These are phyloP conservation scores for Apiospora phragmitis DNA, from an alignment of 2,329 filamentous ascomycete genomes.

Conservation along the genomic window DNA sequence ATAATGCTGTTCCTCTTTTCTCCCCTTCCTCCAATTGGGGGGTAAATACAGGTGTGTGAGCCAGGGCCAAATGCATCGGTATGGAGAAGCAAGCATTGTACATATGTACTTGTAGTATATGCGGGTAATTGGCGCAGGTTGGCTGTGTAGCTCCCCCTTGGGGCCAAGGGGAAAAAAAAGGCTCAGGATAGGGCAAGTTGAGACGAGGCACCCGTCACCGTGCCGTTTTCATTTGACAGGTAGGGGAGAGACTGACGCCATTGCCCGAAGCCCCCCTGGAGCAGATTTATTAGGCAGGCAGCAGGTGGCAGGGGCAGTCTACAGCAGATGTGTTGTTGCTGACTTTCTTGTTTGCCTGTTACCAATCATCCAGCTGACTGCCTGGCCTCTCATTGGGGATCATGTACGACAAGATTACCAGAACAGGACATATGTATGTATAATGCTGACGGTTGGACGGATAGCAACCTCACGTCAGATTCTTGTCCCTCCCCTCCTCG, in stretches of 20 bases:
- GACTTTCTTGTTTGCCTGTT: not conserved
- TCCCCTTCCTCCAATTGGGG: not conserved
- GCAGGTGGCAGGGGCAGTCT: not conserved
- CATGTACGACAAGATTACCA: not conserved
- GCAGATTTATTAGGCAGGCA: not conserved
- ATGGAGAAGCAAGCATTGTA: not conserved
- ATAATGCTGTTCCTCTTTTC: not conserved
- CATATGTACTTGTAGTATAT: no score
- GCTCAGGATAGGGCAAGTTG: not conserved
- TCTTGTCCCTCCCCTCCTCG: constrained; percentile 10
- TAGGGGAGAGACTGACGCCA: not conserved
- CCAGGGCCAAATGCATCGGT: not conserved
- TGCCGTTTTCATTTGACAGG: not conserved
- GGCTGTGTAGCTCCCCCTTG: not conserved
- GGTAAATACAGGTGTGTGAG: not conserved
- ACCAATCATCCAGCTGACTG: not conserved
- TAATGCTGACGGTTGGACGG: constrained; percentile 6
- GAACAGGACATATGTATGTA: not conserved
- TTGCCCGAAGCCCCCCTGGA: not conserved
- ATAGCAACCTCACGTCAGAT: constrained; percentile 13
- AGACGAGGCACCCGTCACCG: not conserved
- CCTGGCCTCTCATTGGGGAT: not conserved
- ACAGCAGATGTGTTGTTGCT: not conserved
- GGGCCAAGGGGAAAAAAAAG: not conserved
- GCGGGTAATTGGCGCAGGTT: not conserved